phyloP scores from a whole-genome alignment of 2,329 filamentous ascomycete species.

The Colletotrichum tropicicola region DNA sequence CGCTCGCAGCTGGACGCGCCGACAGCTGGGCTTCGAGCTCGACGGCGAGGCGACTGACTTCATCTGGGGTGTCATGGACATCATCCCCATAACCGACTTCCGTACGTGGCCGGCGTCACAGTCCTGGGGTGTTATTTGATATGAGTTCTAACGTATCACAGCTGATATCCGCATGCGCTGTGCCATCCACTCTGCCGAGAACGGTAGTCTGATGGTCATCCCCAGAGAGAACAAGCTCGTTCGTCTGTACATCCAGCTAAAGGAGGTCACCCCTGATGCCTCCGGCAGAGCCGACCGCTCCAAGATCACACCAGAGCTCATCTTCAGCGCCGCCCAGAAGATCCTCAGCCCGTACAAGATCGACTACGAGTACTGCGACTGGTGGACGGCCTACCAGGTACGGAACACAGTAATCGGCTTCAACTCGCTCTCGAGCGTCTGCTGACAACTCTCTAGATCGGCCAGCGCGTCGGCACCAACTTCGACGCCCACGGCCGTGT shows the following conservation, averaged over 20 bases:
- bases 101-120: slow-evolving; percentile 32
- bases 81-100: slow-evolving; percentile 56
- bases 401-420: not conserved
- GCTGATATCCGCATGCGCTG: slow-evolving; percentile 65
- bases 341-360: slow-evolving; percentile 75
- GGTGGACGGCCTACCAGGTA: slow-evolving; percentile 74
- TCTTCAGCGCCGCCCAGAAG: slow-evolving; percentile 68
- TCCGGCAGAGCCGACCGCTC: slow-evolving; percentile 61
- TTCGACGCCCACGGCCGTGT: slow-evolving; percentile 67
- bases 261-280: slow-evolving; percentile 51
- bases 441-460: slow-evolving; percentile 63
- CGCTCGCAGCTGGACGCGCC: slow-evolving; percentile 72
- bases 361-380: slow-evolving; percentile 69
- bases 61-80: slow-evolving; percentile 56
- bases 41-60: slow-evolving; percentile 62
- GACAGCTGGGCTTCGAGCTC: slow-evolving; percentile 63
- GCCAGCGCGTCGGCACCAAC: slow-evolving; percentile 67
- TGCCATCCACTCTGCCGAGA: slow-evolving; percentile 63
- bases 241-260: slow-evolving; percentile 72
- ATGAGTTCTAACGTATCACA: not conserved
- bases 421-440: slow-evolving; percentile 28
- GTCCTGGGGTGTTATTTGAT: not conserved
- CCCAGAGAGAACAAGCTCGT: slow-evolving; percentile 71
- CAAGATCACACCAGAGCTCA: slow-evolving; percentile 69
- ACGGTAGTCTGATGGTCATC: slow-evolving; percentile 71